phyloP scores from a whole-genome alignment of 257 asterid genomes.

The Anisodus tanguticus region DNA sequence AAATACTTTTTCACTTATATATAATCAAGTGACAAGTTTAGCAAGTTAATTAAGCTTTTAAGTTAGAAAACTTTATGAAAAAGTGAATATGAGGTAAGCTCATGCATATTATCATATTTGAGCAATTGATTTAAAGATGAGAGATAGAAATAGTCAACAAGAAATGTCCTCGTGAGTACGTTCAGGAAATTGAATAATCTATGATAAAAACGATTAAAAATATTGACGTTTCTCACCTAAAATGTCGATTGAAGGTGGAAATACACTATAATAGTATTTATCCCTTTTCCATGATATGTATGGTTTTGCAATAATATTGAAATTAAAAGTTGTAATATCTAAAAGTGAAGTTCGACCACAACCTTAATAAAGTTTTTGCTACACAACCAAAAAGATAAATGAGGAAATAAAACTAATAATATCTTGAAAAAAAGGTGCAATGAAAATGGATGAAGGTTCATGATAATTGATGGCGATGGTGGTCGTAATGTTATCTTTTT shows the following conservation, averaged over 20 bases:
- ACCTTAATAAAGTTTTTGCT: not conserved
- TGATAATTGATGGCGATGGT: conserved; percentile 27
- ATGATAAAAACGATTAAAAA: not conserved
- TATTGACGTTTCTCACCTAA: not conserved
- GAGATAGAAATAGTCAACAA: not conserved
- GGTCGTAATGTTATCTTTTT: conserved; percentile 26
- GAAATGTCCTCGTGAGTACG: not conserved
- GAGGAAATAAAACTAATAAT: conserved; percentile 7
- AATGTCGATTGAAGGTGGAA: not conserved
- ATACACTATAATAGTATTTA: not conserved
- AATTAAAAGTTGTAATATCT: not conserved
- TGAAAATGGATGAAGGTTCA: conserved; percentile 28
- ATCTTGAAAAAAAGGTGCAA: conserved; percentile 23
- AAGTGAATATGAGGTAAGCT: conserved; percentile 29
- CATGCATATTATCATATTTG: not conserved
- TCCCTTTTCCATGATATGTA: not conserved
- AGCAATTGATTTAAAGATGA: not conserved
- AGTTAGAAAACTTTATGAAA: not conserved
- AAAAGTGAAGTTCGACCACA: not conserved
- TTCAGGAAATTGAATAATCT: not conserved
- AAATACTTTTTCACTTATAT: conserved; percentile 20
- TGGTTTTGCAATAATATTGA: not conserved
- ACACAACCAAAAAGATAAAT: not conserved
- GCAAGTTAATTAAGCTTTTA: not conserved
- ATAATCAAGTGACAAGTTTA: conserved; percentile 23